These are phyloP conservation scores for Saccharata proteae DNA, from an alignment of 2,329 filamentous ascomycete genomes.

Conservation along the genomic window DNA sequence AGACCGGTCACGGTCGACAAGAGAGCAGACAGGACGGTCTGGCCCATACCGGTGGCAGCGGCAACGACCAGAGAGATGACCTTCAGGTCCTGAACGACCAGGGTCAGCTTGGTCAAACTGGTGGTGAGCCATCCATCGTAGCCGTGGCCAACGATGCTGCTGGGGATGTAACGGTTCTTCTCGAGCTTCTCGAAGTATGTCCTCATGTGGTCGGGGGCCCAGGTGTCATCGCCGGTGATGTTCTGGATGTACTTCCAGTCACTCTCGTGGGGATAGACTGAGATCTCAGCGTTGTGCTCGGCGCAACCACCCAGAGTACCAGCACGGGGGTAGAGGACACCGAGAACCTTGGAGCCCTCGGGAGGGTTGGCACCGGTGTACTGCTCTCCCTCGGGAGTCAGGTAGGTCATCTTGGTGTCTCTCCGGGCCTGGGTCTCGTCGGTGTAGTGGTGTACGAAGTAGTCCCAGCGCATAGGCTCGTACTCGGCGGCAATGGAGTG, in stretches of 20 bases:
- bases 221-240: slow-evolving; percentile 49
- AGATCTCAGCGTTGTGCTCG: slow-evolving; percentile 49
- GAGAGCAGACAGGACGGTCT: slow-evolving; percentile 13
- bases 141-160: slow-evolving; percentile 38
- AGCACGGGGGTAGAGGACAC: slow-evolving; percentile 46
- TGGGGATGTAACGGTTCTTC: slow-evolving; percentile 39
- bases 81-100: slow-evolving; percentile 41
- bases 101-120: slow-evolving; percentile 38
- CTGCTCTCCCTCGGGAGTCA: slow-evolving; percentile 36
- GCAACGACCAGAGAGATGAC: slow-evolving; percentile 41
- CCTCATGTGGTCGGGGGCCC: slow-evolving; percentile 47
- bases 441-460: slow-evolving; percentile 50
- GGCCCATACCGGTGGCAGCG: slow-evolving; percentile 41
- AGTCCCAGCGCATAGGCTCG: slow-evolving; percentile 47
- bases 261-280: slow-evolving; percentile 44
- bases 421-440: slow-evolving; percentile 40
- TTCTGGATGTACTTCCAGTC: slow-evolving; percentile 48
- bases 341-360: slow-evolving; percentile 37
- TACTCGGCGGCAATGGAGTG: slow-evolving; percentile 44
- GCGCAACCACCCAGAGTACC: slow-evolving; percentile 47
- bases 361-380: slow-evolving; percentile 46
- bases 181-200: slow-evolving; percentile 44
- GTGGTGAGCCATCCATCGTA: slow-evolving; percentile 44
- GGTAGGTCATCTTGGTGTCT: slow-evolving; percentile 49
- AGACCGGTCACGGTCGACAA: slow-evolving; percentile 29